Conservation (phyloP, 2,329 filamentous ascomycete species). For the Penicillium crustosum region DNA sequence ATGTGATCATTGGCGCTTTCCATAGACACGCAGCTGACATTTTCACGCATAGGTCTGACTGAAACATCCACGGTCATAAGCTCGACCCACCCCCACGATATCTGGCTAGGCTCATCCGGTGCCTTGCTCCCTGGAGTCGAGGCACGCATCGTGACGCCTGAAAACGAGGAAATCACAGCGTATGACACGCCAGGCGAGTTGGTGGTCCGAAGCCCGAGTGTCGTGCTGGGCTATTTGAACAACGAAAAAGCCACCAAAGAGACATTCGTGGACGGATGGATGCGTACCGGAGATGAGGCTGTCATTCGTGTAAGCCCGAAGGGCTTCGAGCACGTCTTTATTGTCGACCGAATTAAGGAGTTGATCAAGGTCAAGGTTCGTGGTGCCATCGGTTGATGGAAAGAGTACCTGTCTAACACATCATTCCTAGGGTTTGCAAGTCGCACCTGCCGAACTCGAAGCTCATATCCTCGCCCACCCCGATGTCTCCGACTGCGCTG, state of each 20-base stretch:
- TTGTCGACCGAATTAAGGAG: constrained; percentile 80
- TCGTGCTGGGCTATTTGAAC: constrained; percentile 81
- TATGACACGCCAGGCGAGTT: constrained; percentile 79
- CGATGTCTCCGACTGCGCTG: constrained; percentile 73
- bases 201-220: constrained; percentile 71
- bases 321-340: constrained; percentile 77
- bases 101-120: constrained; percentile 71
- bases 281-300: constrained; percentile 83
- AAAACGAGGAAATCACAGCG: constrained; percentile 68
- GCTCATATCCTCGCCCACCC: constrained; percentile 74
- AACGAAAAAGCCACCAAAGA: constrained; percentile 80
- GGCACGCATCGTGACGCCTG: constrained; percentile 65
- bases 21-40: constrained; percentile 1
- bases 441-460: constrained; percentile 80
- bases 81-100: constrained; percentile 58
- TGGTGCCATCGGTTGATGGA: not conserved
- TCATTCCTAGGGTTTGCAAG: constrained; percentile 67
- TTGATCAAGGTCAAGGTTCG: constrained; percentile 74
- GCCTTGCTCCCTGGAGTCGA: constrained; percentile 65
- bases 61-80: constrained; percentile 72
- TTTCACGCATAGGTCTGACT: constrained; percentile 61
- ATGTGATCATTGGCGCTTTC: constrained; percentile 17
- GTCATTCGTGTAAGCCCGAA: constrained; percentile 62
- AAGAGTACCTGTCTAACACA: constrained; percentile 1
- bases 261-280: constrained; percentile 77